Percentiles rank a stretch among this genome's conserved stretches.
These are phyloP conservation scores for Fusarium duplospermum DNA, from an alignment of 2,329 filamentous ascomycete genomes.

Conservation along the genomic window DNA sequence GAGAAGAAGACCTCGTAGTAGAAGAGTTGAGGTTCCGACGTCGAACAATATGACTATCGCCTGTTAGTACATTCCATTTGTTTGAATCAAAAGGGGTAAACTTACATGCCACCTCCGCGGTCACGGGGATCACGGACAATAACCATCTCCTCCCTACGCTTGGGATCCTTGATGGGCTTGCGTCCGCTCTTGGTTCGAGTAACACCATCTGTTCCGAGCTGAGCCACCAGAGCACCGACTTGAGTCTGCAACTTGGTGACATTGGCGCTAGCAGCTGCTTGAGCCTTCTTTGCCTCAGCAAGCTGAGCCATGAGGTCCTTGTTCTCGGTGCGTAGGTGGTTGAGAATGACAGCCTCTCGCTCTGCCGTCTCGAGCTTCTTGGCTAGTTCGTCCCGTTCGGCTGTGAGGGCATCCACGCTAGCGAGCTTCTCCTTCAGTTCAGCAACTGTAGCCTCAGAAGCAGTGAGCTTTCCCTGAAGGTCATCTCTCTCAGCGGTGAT, in stretches of 20 bases:
- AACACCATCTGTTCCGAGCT: constrained; percentile 21
- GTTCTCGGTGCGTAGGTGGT: constrained; percentile 40
- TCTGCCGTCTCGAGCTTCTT: constrained; percentile 39
- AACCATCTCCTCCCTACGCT: constrained; percentile 41
- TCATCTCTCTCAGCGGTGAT: constrained; percentile 34
- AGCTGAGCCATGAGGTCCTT: constrained; percentile 41
- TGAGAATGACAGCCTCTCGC: constrained; percentile 34
- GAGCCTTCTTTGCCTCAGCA: constrained; percentile 35
- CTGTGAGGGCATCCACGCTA: constrained; percentile 16
- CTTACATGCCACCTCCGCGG: constrained; percentile 41
- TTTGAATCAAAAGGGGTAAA: neutral
- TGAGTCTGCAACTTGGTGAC: constrained; percentile 35
- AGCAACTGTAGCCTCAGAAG: constrained; percentile 17
- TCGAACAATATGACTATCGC: constrained; percentile 31
- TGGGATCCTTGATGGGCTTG: constrained; percentile 40
- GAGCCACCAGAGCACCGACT: constrained; percentile 35
- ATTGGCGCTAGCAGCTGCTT: constrained; percentile 35
- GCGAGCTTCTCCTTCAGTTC: constrained; percentile 21
- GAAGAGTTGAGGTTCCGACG: constrained; percentile 32
- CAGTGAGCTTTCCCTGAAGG: constrained; percentile 25
- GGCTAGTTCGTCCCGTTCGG: constrained; percentile 27
- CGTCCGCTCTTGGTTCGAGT: constrained; percentile 27
- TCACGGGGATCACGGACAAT: constrained; percentile 42
- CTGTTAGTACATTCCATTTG: constrained; percentile 3
- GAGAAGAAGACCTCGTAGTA: constrained; percentile 31